Base-by-base conservation (phyloP, 495 filamentous ascomycete species). In the Monascus purpureus region DNA sequence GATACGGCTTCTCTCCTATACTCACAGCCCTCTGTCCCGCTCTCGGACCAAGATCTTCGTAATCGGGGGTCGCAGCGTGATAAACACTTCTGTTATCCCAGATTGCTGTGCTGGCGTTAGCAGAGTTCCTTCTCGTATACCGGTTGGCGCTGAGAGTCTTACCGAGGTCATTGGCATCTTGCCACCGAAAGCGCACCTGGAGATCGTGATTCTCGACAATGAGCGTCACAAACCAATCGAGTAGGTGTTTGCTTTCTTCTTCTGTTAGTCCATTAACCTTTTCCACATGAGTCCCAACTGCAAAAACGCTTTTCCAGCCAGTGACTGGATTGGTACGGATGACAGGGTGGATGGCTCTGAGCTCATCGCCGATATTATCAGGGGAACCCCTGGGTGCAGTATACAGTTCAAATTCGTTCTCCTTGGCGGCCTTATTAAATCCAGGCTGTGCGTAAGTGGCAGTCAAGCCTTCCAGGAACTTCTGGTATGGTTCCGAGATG, bases 281-380 rank as follows among this genome's bases (percentile, higher is more conserved):
- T 37, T 70, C 47, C 5, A 71, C 57, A 52, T 80, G 73, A 3
- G 49, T 50, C 13, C 75, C 77, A 8, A 78, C 63, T 0, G 70
- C 74, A 40, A 79, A 87, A 17, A 90, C 53, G 23, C 55, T 64
- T 59, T 81, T 84, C 80, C 82, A 88, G 1, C 82, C 82, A 0
- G 82, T 85, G 1, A 86, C 76, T 3, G 82, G 81, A 48, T 88
- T 83, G n/a, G 80, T 86, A 6, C 82, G 75, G 16, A 86, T 58
- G 1, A 85, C 70, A 0, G 80, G 76, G 49, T 87, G 80, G 9
- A 72, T 52, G 2, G 79, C 75, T 14, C 54, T 63, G 3, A 87
- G 55, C 8, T 67, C 59, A 2, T 61, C 60, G 26, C 78, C 82
- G 0, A 68, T 52, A 45, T 87, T 87, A 45, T 75, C 71, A 0